Base-by-base conservation (phyloP, 495 filamentous ascomycete species). In the Lophiostoma macrostomum region DNA sequence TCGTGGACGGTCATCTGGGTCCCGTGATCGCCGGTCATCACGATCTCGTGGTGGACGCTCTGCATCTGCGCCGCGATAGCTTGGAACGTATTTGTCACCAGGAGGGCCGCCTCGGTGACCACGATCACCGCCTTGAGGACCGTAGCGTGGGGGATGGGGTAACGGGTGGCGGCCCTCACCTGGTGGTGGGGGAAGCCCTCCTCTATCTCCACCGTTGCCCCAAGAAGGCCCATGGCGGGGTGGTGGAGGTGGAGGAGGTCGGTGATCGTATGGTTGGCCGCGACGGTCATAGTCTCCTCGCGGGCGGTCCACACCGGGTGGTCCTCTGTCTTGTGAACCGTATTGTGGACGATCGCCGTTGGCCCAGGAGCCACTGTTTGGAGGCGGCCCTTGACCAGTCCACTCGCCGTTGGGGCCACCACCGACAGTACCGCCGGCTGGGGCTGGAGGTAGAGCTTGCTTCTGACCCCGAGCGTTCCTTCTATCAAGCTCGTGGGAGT, bases 401-500 rank as follows among this genome's bases (percentile, higher is more conserved):
- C 75, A 83, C 35, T 83, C 83, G 43, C 80, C 79, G 60, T 81
- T 80, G 25, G 81, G 79, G 14, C 85, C 84, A 58, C 83, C 81
- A 13, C 93, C 91, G 16, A 94, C 87, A 10, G 86, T 88, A 12
- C 87, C 89, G 18, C 89, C 90, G 57, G 90, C 87, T 11, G 93
- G 94, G 16, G 90, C 91, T 14, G 93, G 93, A 20, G 93, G 91
- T 38, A 89, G 75, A 13, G 80, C 81, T 11, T 81, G 82, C 63
- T 85, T 85, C 55, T 91, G 80, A 53, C 85, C 81, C 53, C 91
- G 85, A 63, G 90, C 87, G 66, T 89, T 91, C 50, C 90, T 80
- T 28, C 93, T 82, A 63, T 99, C 93, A 18, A 97, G 74, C 69
- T 99, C 93, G 71, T 99, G 93, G 14, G 89, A 95, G 57, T 97